Base-by-base conservation (phyloP, 306 rosid species). In the Casuarina glauca region DNA sequence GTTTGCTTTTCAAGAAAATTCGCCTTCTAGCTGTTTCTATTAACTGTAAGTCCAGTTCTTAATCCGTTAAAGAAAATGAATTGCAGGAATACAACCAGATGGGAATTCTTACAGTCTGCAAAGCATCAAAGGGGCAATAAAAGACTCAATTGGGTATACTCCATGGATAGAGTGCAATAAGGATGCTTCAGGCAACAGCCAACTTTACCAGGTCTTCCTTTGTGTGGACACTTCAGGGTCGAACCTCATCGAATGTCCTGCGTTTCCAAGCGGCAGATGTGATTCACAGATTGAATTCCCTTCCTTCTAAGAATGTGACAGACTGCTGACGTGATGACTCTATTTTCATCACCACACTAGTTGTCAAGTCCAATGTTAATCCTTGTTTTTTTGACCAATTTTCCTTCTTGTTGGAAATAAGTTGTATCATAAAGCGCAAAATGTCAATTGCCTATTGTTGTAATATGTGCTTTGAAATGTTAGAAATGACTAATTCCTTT, bases 181-280 rank as follows among this genome's bases (percentile, higher is more conserved):
- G n/a, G 92, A 88, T 75, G 62, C 75, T n/a, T 76, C 72, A 20
- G 87, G 87, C 0, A 86, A 82, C 69, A 73, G 81, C 75, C 92
- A 88, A 46, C 87, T 86, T 64, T 64, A 71, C 73, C 87, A 88
- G 76, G 75, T 86, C 71, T 79, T 77, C 76, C 71, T 88, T 57
- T 88, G 91, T 54, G 91, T 76, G 41, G 90, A 88, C 69, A 82
- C 80, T 72, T 77, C 88, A 20, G 91, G 88, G 3, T 81, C 89
- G 4, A 74, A 71, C 10, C 61, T 88, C 41, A 83, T 85, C 55
- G 84, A 88, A 50, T 88, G 89, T 42, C 88, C 91, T 26, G 49
- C 79, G 19, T 78, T 83, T 17, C 89, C 88, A 4, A 53, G 42
- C 9, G 77, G 80, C 12, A 81, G 70, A 70, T 88, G 89, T 35